A percentile compares a stretch with the other conserved stretches of the same genome.
Conservation (phyloP, 805 yeast genomes). For the Starmera pachycereana region DNA sequence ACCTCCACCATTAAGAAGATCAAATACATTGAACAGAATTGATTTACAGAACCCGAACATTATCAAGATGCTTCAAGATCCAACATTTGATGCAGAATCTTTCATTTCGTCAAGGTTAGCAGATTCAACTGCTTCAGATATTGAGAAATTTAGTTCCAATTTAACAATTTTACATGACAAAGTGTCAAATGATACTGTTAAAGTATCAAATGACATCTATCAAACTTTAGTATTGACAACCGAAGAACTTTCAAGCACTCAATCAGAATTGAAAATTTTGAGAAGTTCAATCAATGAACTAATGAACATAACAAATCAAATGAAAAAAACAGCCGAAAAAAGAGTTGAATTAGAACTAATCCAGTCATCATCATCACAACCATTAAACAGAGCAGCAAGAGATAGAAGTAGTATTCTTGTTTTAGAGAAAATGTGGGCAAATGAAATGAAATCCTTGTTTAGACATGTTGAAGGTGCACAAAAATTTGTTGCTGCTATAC, state of each 20-base stretch:
- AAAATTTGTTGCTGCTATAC: slow-evolving; percentile 58
- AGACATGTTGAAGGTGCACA: slow-evolving; percentile 89
- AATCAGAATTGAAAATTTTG: slow-evolving; percentile 50
- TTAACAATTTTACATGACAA: slow-evolving; percentile 36
- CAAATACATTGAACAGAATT: slow-evolving; percentile 1
- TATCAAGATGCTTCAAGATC: slow-evolving; percentile 27
- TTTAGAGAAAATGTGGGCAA: slow-evolving; percentile 74
- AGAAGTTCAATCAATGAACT: slow-evolving; percentile 52
- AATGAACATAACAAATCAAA: slow-evolving; percentile 45
- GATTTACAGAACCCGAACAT: slow-evolving; percentile 15
- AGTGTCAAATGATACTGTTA: slow-evolving; percentile 48
- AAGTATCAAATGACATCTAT: slow-evolving; percentile 51
- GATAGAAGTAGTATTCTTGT: slow-evolving; percentile 65
- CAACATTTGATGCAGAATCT: slow-evolving; percentile 34
- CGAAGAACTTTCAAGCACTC: slow-evolving; percentile 51
- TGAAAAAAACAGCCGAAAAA: slow-evolving; percentile 52
- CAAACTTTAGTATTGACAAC: slow-evolving; percentile 50
- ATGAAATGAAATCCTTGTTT: slow-evolving; percentile 57
- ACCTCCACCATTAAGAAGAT: not conserved
- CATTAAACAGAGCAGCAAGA: slow-evolving; percentile 14
- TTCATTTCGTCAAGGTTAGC: slow-evolving; percentile 42
- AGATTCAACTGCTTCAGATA: slow-evolving; percentile 60
- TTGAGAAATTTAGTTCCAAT: slow-evolving; percentile 56
- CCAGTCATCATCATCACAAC: not conserved
- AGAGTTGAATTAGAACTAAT: slow-evolving; percentile 37